Percentiles rank a stretch among this genome's conserved stretches.
Evolutionary conservation across 805 yeast species (phyloP).

Genomic region (Candida ponderosae): DNA sequence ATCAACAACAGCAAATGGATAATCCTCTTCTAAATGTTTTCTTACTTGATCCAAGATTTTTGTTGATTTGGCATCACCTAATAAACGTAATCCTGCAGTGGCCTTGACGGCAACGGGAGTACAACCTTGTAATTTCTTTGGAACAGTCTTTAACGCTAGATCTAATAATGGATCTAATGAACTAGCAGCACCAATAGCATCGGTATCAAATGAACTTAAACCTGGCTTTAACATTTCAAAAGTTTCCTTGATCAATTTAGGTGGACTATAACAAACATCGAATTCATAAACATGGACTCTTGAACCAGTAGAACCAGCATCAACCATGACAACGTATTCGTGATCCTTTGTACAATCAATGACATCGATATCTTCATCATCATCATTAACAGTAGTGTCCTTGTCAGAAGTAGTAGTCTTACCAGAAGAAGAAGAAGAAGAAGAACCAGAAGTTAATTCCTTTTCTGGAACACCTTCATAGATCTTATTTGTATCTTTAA

Average conservation of each 20-base stretch:
- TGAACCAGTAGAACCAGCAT: constrained; percentile 97
- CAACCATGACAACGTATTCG: constrained; percentile 86
- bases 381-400: constrained; percentile 5
- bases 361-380: constrained; percentile 2
- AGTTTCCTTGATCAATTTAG: constrained; percentile 68
- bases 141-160: constrained; percentile 70
- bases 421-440: background rate
- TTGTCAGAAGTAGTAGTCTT: background rate
- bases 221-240: constrained; percentile 93
- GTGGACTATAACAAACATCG: constrained; percentile 80
- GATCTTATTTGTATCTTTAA: constrained; percentile 18
- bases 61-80: constrained; percentile 68
- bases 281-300: constrained; percentile 92
- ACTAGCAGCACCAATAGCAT: constrained; percentile 79
- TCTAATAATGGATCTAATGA: constrained; percentile 79
- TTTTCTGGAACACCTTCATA: constrained; percentile 22
- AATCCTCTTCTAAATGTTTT: constrained; percentile 64
- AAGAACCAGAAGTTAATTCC: background rate
- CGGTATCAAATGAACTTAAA: constrained; percentile 74
- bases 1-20: constrained; percentile 87
- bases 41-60: constrained; percentile 74
- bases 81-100: constrained; percentile 88
- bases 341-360: constrained; percentile 33
- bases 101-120: constrained; percentile 97
- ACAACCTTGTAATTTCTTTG: constrained; percentile 63